Evolutionary conservation across 257 asterid genomes (phyloP).

Genomic region (Solanum paucissectum): DNA sequence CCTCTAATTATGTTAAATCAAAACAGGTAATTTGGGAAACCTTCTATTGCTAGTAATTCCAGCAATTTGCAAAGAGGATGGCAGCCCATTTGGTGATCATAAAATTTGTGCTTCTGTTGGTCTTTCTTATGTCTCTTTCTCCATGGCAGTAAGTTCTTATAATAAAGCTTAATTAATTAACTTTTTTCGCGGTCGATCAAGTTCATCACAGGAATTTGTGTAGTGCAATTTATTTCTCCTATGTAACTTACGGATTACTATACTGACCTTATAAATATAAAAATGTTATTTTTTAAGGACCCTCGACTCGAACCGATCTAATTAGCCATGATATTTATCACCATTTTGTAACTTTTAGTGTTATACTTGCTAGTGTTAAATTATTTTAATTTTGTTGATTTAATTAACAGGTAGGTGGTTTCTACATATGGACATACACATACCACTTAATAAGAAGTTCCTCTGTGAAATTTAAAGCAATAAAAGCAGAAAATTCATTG

Average conservation of each 20-base stretch:
- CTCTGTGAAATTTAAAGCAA: constrained; percentile 19
- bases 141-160: constrained; percentile 62
- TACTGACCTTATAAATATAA: neutral
- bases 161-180: no score
- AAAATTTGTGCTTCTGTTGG: constrained; percentile 33
- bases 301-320: neutral
- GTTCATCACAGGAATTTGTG: rapidly evolving
- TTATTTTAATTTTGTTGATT: neutral
- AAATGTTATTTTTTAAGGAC: neutral
- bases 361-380: no score
- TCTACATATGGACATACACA: constrained; percentile 74
- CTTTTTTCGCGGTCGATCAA: neutral
- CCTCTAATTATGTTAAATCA: neutral
- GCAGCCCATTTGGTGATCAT: constrained; percentile 73
- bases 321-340: neutral
- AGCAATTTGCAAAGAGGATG: constrained; percentile 61
- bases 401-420: constrained; percentile 48
- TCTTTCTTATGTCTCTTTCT: constrained; percentile 72
- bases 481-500: constrained; percentile 10
- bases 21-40: constrained; percentile 75
- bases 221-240: neutral
- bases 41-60: constrained; percentile 63
- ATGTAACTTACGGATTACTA: neutral
- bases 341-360: neutral
- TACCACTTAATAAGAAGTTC: constrained; percentile 53